phyloP scores from a whole-genome alignment of 75 land plant genomes.

The Selaginella moellendorffii region DNA sequence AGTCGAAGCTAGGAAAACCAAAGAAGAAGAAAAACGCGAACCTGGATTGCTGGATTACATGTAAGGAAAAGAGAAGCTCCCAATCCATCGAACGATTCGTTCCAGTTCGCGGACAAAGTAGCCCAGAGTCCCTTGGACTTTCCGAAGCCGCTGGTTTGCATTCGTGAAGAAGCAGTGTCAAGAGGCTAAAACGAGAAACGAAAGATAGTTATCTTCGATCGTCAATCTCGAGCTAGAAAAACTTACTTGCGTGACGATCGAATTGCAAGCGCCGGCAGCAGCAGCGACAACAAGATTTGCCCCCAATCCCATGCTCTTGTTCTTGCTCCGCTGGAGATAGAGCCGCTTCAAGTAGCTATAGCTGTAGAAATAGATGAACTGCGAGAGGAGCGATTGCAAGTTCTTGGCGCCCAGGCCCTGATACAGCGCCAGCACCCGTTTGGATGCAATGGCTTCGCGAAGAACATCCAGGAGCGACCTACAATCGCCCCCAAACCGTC shows the following conservation, averaged over 20 bases:
- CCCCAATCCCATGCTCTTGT: slow-evolving; percentile 48
- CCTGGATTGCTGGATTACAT: slow-evolving; percentile 55
- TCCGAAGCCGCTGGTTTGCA: slow-evolving; percentile 90
- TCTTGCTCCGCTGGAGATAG: slow-evolving; percentile 41
- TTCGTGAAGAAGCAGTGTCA: slow-evolving; percentile 78
- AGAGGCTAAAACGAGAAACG: slow-evolving; percentile 54
- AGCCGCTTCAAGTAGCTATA: slow-evolving; percentile 71
- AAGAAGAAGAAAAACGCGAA: too few relatives aligned
- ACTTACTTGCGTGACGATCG: slow-evolving; percentile 62
- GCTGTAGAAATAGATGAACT: slow-evolving; percentile 71
- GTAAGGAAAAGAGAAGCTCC: slow-evolving; percentile 74
- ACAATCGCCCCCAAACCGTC: neutral
- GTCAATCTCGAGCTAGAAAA: too few relatives aligned
- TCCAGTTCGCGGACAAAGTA: slow-evolving; percentile 50
- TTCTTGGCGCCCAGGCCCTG: slow-evolving; percentile 87
- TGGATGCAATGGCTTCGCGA: slow-evolving; percentile 44
- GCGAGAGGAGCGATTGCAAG: slow-evolving; percentile 65
- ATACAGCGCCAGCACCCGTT: slow-evolving; percentile 51
- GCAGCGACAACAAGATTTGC: slow-evolving; percentile 73
- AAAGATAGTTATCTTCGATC: neutral
- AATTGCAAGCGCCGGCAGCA: slow-evolving; percentile 80
- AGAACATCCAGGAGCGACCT: slow-evolving; percentile 74
- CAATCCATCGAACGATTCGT: slow-evolving; percentile 66
- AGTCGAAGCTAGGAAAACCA: too few relatives aligned
- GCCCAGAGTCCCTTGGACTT: slow-evolving; percentile 66